phyloP scores from a whole-genome alignment of 371 early-diverging fungal genomes.

The Rhizopus sp. region DNA sequence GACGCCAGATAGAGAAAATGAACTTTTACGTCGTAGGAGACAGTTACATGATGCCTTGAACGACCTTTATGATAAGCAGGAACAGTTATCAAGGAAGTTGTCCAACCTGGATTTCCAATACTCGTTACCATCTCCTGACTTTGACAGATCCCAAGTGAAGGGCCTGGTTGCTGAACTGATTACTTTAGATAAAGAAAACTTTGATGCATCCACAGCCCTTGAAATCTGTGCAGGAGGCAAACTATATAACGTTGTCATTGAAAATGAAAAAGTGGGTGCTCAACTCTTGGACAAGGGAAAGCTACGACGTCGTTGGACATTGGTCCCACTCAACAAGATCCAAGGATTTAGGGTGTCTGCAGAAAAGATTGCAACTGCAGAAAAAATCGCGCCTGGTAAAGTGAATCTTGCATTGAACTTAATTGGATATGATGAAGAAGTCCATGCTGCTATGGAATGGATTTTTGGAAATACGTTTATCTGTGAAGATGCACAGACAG shows the following conservation, averaged over 20 bases:
- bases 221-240: slow-evolving; percentile 94
- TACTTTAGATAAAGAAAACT: slow-evolving; percentile 62
- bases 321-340: slow-evolving; percentile 99
- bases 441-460: slow-evolving; percentile 89
- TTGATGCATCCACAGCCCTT: slow-evolving; percentile 75
- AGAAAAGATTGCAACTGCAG: slow-evolving; percentile 64
- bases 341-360: slow-evolving; percentile 62
- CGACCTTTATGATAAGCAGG: slow-evolving; percentile 50
- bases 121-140: slow-evolving; percentile 73
- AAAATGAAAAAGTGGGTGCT: slow-evolving; percentile 86
- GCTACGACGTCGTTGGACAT: slow-evolving; percentile 85
- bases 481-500: slow-evolving; percentile 85
- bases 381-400: slow-evolving; percentile 78
- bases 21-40: slow-evolving; percentile 36
- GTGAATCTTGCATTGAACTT: slow-evolving; percentile 84
- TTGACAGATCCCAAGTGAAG: slow-evolving; percentile 88
- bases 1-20: slow-evolving; percentile 53
- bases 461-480: slow-evolving; percentile 96
- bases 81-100: slow-evolving; percentile 48
- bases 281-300: slow-evolving; percentile 82
- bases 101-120: slow-evolving; percentile 72
- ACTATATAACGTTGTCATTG: slow-evolving; percentile 95
- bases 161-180: slow-evolving; percentile 93
- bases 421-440: slow-evolving; percentile 78
- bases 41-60: slow-evolving; percentile 32